Evolutionary conservation across 495 filamentous ascomycete species (phyloP), one percentile per base, ranked within the genome.

Genomic region (Talaromyces wortmannii): DNA sequence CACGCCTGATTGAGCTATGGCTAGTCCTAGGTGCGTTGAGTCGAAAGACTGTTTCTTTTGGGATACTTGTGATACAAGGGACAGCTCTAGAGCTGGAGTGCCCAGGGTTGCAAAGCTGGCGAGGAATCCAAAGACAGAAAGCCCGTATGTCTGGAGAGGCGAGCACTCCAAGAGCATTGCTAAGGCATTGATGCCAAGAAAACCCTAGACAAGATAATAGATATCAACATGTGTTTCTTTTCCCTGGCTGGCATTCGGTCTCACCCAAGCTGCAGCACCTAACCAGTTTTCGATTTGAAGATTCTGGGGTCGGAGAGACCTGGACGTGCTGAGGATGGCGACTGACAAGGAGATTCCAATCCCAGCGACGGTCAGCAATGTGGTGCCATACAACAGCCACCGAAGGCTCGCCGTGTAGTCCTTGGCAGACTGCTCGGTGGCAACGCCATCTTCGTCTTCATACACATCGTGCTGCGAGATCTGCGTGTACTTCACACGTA

Each of bases 221-320:
- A 10, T 11, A 6, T 13, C 3, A 0, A 50, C 4, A 0, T 10
- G 23, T 17, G 10, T 44, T 23, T 17, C 15, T 10, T 11, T 6
- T 40, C 12, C 23, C 2, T 43, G 30, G 11, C 30, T 32, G 1
- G 11, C 15, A 16, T 16, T 52, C 55, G 31, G 45, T 67, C 70
- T 48, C 62, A 69, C 71, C 72, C 73, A 76, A n/a, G 62, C 56
- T 2, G 57, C 66, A 33, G 68, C 61, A 31, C 67, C 63, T 1
- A 74, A 45, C 73, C 73, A 76, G 15, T 63, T 60, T 12, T 57
- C 18, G 16, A 50, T 53, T 16, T 56, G 42, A 43, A 42, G 40
- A 13, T 40, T 13, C 8, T 40, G 7, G 2, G 12, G 6, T 4
- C 13, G 2, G 18, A 15, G 17, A 44, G 31, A 51, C 49, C 52